Evolutionary conservation across 495 filamentous ascomycete species (phyloP).

Genomic region (Xylaria flabelliformis): DNA sequence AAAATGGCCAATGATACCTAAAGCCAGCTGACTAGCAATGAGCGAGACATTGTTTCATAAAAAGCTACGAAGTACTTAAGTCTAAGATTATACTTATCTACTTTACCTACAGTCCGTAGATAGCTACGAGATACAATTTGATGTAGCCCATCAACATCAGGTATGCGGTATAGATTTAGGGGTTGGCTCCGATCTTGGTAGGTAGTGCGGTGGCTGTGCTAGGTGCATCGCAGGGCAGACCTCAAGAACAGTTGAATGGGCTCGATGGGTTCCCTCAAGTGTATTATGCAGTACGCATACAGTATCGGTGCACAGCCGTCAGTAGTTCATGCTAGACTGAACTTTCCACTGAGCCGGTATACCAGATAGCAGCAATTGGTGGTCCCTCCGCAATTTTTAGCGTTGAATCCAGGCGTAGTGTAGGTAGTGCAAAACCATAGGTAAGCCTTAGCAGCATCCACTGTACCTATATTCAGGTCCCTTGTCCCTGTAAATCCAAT

Average conservation of each 20-base stretch:
- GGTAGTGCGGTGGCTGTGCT: slow-evolving; percentile 5
- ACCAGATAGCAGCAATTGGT: not conserved
- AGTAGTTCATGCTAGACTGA: not conserved
- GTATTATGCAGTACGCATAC: not conserved
- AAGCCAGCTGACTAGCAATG: not conserved
- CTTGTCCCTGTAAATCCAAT: slow-evolving; percentile 9
- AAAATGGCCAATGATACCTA: not conserved
- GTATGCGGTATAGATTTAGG: not conserved
- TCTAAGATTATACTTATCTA: too few species aligned
- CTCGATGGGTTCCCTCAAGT: slow-evolving; percentile 7
- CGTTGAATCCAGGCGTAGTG: not conserved
- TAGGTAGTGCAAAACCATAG: not conserved
- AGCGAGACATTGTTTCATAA: slow-evolving; percentile 1
- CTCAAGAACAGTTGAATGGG: not conserved
- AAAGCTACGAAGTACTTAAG: not conserved
- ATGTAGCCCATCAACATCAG: not conserved
- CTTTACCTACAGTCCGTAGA: too few species aligned
- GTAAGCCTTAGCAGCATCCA: not conserved
- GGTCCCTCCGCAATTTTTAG: slow-evolving; percentile 11
- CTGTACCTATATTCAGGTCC: not conserved
- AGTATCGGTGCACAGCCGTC: not conserved
- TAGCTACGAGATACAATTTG: not conserved
- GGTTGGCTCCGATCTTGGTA: not conserved
- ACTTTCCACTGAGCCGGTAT: not conserved
- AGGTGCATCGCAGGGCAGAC: slow-evolving; percentile 16